phyloP scores from a whole-genome alignment of 306 rosid species.

The Aeschynomene evenia region DNA sequence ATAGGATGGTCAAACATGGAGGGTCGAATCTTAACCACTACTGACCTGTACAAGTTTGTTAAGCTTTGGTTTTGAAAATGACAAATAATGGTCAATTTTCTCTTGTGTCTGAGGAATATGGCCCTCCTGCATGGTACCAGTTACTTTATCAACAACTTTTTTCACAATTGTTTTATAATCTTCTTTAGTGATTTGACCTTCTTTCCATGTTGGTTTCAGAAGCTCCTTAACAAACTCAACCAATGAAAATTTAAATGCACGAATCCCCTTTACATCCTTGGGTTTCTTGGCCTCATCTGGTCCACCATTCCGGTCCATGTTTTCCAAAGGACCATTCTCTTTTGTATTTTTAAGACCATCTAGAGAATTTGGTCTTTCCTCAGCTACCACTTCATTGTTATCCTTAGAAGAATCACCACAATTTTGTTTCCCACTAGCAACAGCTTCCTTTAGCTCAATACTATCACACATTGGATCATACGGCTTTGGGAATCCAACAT shows the following conservation, averaged over 20 bases:
- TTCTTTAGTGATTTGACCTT: conserved; percentile 84
- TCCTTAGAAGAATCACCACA: conserved; percentile 36
- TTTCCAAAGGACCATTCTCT: conserved; percentile 51
- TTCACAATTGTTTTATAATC: conserved; percentile 91
- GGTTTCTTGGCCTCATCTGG: conserved; percentile 62
- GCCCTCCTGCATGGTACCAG: conserved; percentile 64
- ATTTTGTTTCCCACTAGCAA: conserved; percentile 43
- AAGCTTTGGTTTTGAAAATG: conserved; percentile 74
- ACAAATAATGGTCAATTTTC: conserved; percentile 77
- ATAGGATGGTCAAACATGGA: neutral
- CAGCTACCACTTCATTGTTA: conserved; percentile 41
- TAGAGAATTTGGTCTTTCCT: conserved; percentile 37
- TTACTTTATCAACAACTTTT: conserved; percentile 88
- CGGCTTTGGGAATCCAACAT: conserved; percentile 43
- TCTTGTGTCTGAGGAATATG: conserved; percentile 78
- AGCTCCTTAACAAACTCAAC: conserved; percentile 93
- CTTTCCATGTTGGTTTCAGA: conserved; percentile 93
- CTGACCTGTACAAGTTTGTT: conserved; percentile 92
- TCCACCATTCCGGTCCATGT: conserved; percentile 52
- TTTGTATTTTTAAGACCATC: conserved; percentile 64
- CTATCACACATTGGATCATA: conserved; percentile 58
- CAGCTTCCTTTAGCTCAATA: conserved; percentile 48
- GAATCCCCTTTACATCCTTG: conserved; percentile 76
- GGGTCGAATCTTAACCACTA: conserved; percentile 25
- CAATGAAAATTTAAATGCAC: conserved; percentile 88